These are phyloP conservation scores for Raphanus raphanistrum DNA, from an alignment of 345 rosid genomes.

Conservation along the genomic window DNA sequence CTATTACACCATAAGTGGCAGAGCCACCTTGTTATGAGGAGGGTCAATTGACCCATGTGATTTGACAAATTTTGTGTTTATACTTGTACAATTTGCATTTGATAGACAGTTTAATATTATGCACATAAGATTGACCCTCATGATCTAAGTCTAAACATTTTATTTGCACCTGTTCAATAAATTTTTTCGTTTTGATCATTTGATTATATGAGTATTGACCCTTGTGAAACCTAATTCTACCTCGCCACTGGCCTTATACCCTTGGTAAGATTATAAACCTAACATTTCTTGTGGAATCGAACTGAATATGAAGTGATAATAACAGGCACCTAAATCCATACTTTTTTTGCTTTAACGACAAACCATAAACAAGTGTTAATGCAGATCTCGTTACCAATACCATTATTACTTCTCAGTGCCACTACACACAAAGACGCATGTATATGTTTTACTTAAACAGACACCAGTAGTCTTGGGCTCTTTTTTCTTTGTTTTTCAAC, in stretches of 20 bases:
- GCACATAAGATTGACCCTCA: neutral
- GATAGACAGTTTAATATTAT: no score
- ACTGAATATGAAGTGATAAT: neutral
- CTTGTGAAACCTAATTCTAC: neutral
- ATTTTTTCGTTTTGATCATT: neutral
- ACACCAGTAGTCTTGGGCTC: constrained; percentile 1
- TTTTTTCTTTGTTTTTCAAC: neutral
- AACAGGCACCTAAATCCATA: neutral
- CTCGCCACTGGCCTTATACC: neutral
- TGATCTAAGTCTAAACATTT: neutral
- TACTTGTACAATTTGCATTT: neutral
- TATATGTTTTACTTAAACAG: constrained; percentile 11
- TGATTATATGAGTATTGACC: neutral
- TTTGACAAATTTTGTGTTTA: neutral
- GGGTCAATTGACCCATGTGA: neutral
- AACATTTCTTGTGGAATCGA: neutral
- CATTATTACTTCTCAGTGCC: constrained; percentile 14
- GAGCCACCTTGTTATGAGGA: no score
- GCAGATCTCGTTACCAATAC: constrained; percentile 25
- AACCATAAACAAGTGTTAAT: neutral
- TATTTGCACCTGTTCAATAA: neutral
- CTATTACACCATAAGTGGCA: neutral
- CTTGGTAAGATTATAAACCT: neutral
- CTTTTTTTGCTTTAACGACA: neutral
- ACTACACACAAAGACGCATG: constrained; percentile 4